Conservation (phyloP, 2,329 filamentous ascomycete genomes). For the Claviceps capensis region DNA sequence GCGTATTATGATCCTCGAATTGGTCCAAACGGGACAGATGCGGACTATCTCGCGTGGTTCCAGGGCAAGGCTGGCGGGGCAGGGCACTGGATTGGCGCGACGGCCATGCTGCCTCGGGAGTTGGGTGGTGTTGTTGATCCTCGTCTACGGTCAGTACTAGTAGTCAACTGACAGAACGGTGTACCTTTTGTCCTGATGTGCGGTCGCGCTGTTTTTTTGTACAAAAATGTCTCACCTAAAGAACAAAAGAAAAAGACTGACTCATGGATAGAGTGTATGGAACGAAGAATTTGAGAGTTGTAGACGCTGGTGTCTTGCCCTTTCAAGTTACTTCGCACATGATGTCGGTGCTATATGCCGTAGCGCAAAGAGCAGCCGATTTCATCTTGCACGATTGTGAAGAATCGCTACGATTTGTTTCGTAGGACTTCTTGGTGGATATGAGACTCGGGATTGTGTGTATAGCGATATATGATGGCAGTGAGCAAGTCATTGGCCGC, state of each 20-base stretch:
- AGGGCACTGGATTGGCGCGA: conserved; percentile 14
- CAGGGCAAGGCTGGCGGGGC: conserved; percentile 4
- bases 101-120: conserved; percentile 12
- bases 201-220: no score
- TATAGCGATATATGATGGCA: no score
- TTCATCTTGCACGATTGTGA: conserved; percentile 9
- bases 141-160: conserved; percentile 6
- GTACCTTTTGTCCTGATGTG: background rate
- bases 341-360: conserved; percentile 13
- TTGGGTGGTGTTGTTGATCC: conserved; percentile 12
- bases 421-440: no score
- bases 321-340: conserved; percentile 11
- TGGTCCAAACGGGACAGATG: conserved; percentile 9
- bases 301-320: conserved; percentile 12
- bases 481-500: no score
- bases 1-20: conserved; percentile 10
- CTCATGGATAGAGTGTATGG: conserved; percentile 8
- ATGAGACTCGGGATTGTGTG: no score
- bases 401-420: background rate
- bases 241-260: background rate
- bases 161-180: background rate
- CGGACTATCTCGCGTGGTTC: conserved; percentile 10
- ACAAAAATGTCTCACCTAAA: no score
- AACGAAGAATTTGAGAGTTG: conserved; percentile 10
- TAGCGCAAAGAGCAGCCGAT: conserved; percentile 11